Percentiles rank a stretch among this genome's conserved stretches.
Evolutionary conservation across 306 rosid genomes (phyloP).

Genomic region (Cicer judaicum): DNA sequence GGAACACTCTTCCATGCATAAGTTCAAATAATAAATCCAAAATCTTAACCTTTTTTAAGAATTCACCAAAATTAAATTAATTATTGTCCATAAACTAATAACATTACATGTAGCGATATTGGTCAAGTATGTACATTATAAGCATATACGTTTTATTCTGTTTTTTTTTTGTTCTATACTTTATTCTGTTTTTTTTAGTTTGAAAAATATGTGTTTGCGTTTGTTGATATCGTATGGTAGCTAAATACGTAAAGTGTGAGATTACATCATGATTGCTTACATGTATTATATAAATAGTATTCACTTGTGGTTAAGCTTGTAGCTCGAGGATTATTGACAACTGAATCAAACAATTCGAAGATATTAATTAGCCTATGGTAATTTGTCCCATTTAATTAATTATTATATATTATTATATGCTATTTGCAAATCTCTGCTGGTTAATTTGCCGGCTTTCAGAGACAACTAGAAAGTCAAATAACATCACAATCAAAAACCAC

Average conservation of each 20-base stretch:
- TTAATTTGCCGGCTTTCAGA: conserved; percentile 49
- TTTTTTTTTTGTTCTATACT: not conserved
- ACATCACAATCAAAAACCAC: conserved; percentile 32
- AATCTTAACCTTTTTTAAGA: not conserved
- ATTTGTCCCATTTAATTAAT: not conserved
- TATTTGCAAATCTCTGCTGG: conserved; percentile 18
- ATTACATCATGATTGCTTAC: conserved; percentile 41
- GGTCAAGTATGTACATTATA: conserved; percentile 25
- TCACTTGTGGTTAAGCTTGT: conserved; percentile 40
- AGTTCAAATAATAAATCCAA: conserved; percentile 44
- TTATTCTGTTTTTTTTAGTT: conserved; percentile 12
- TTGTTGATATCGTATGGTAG: conserved; percentile 7
- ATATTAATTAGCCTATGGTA: conserved; percentile 34
- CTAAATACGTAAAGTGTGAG: conserved; percentile 41
- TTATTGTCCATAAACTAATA: not conserved
- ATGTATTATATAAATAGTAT: conserved; percentile 9
- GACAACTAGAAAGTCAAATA: conserved; percentile 46
- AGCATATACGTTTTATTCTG: not conserved
- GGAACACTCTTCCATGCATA: conserved; percentile 25
- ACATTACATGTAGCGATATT: not conserved
- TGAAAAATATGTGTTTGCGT: conserved; percentile 27
- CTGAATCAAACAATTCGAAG: conserved; percentile 48
- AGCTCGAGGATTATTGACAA: conserved; percentile 52
- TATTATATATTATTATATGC: not conserved
- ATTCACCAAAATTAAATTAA: not conserved